phyloP scores from a whole-genome alignment of 257 asterid species.

The Plantago elongata region DNA sequence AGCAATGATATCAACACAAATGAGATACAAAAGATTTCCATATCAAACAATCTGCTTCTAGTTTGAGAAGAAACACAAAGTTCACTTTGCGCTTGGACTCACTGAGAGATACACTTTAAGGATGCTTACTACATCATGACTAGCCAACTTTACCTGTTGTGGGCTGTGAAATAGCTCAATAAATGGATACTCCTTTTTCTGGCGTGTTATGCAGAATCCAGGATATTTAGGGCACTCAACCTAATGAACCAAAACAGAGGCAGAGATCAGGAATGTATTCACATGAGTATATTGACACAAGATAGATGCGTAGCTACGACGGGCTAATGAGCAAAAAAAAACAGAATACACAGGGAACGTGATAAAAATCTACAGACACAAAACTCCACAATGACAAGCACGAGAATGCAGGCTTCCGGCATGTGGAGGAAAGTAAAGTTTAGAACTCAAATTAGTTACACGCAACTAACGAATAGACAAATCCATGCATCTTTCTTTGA shows the following conservation, averaged over 20 bases:
- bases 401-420: too few species aligned
- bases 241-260: slow-evolving; percentile 31
- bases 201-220: slow-evolving; percentile 91
- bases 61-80: not conserved
- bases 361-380: too few species aligned
- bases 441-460: too few species aligned
- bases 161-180: slow-evolving; percentile 85
- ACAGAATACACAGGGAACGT: too few species aligned
- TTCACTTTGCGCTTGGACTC: not conserved
- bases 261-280: not conserved
- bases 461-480: too few species aligned
- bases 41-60: slow-evolving; percentile 1
- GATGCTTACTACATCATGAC: not conserved
- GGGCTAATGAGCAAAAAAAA: too few species aligned
- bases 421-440: too few species aligned
- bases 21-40: not conserved
- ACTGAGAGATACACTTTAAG: not conserved
- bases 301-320: not conserved
- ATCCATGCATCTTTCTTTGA: too few species aligned
- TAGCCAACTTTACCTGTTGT: slow-evolving; percentile 52
- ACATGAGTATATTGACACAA: slow-evolving; percentile 1
- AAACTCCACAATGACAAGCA: too few species aligned
- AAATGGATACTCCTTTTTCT: slow-evolving; percentile 84
- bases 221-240: slow-evolving; percentile 97
- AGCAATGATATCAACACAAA: not conserved